Evolutionary conservation across 768 basidiomycete genomes (phyloP), one percentile per base, ranked within the genome.

Genomic region (Auriculariales sp.): DNA sequence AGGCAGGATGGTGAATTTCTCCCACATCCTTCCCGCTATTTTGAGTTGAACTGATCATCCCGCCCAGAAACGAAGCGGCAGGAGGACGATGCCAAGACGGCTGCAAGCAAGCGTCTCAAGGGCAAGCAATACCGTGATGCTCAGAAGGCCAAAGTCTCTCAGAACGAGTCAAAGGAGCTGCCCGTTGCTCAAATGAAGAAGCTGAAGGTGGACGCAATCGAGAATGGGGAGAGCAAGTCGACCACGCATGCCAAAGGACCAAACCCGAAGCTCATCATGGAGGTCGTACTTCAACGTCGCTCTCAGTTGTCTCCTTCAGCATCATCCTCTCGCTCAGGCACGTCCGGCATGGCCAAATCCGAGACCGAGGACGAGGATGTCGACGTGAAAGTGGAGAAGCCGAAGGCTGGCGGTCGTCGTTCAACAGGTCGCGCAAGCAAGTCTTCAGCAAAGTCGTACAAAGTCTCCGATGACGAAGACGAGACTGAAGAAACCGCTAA

Each of bases 71-170:
- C 53, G 72, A 75, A 50, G 74, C 77, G 22, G 39, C 19, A n/a
- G 6, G 32, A 17, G 47, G 72, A 75, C 7, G 70, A 66, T 14
- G 70, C 72, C 4, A 68, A 68, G 17, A 61, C 68, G 9, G 56
- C 68, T 49, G 59, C 71, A 51, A 62, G 78, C 17, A 90, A 88
- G 59, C 75, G 88, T 33, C 67, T 88, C 45, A 83, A 79, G 60
- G 88, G 88, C 32, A 81, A 79, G 59, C 68, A 73, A 2, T 88
- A 88, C 61, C 77, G 80, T 28, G 73, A 81, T 3, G 79, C 78
- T 25, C 71, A 69, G 28, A 71, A 69, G 54, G 60, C 62, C 29
- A 60, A 68, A 53, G 35, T 45, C 31, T 55, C 59, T 22, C 58
- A 58, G 1, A 59, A 65, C 11, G 55, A 53, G 35, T 49, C 56